A percentile compares a stretch with the other conserved stretches of the same genome.
phyloP scores from a whole-genome alignment of 768 basidiomycete genomes.

The Trametes cubensis region DNA sequence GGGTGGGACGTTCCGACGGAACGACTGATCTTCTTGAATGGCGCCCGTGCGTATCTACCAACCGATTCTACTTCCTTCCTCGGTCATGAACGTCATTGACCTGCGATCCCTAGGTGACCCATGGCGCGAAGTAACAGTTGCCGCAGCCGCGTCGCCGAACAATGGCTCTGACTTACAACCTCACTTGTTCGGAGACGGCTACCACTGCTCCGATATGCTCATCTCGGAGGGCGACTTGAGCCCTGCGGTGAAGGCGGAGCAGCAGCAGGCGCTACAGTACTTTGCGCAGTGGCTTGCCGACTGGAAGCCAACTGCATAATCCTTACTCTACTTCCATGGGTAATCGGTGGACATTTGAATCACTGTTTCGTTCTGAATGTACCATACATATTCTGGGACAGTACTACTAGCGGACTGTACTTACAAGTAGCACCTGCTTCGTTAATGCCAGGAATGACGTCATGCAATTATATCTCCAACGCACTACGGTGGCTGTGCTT shows the following conservation, averaged over 20 bases:
- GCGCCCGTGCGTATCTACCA: constrained; percentile 54
- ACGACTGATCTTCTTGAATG: constrained; percentile 70
- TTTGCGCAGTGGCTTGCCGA: constrained; percentile 60
- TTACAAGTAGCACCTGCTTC: too few relatives aligned
- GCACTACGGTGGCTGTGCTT: too few relatives aligned
- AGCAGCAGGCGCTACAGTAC: constrained; percentile 50
- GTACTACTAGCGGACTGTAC: too few relatives aligned
- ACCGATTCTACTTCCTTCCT: too few relatives aligned
- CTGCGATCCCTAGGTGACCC: constrained; percentile 59
- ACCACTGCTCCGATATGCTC: constrained; percentile 69
- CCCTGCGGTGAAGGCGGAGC: constrained; percentile 54
- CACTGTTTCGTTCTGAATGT: too few relatives aligned
- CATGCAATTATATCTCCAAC: too few relatives aligned
- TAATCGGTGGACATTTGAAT: too few relatives aligned
- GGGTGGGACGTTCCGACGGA: constrained; percentile 66
- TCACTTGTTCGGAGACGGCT: constrained; percentile 61
- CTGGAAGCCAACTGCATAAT: constrained; percentile 24
- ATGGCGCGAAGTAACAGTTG: constrained; percentile 71
- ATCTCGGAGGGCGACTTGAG: constrained; percentile 47
- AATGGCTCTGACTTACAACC: constrained; percentile 54
- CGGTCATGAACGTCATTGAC: background rate
- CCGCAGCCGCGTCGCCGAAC: constrained; percentile 49
- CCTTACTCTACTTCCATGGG: too few relatives aligned
- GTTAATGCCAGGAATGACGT: too few relatives aligned
- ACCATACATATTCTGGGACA: too few relatives aligned